A percentile compares a stretch with the other conserved stretches of the same genome.
These are phyloP conservation scores for Juncus effusus DNA, from an alignment of 176 grass and related monocot species.

Conservation along the genomic window DNA sequence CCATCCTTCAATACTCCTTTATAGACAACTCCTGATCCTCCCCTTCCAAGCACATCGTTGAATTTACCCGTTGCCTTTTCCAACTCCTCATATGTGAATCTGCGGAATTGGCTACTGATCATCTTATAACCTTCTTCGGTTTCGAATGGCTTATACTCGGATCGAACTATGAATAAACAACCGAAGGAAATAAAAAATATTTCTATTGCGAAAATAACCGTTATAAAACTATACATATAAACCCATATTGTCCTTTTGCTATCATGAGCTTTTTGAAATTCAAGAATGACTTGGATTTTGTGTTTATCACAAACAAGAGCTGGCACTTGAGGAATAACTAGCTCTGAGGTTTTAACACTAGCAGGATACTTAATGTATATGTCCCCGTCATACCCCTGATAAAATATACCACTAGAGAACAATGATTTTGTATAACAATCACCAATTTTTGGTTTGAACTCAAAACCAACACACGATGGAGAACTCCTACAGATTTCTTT, in stretches of 20 bases:
- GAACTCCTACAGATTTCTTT: neutral
- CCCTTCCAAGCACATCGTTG: constrained; percentile 26
- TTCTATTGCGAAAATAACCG: constrained; percentile 22
- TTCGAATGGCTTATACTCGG: constrained; percentile 11
- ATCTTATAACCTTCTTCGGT: constrained; percentile 37
- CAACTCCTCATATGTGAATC: constrained; percentile 31
- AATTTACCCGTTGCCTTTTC: constrained; percentile 18
- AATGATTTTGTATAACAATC: constrained; percentile 15
- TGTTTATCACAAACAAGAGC: neutral
- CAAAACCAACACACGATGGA: neutral
- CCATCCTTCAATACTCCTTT: constrained; percentile 21
- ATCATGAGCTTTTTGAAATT: neutral
- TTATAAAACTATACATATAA: constrained; percentile 16
- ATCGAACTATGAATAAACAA: constrained; percentile 23
- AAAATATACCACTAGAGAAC: constrained; percentile 26
- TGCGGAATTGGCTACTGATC: constrained; percentile 25
- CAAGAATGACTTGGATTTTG: constrained; percentile 3
- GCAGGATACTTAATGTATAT: constrained; percentile 16
- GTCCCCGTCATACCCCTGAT: constrained; percentile 9
- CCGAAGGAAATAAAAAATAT: constrained; percentile 28
- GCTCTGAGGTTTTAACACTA: neutral
- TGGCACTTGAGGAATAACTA: neutral
- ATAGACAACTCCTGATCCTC: constrained; percentile 28
- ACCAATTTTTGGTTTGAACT: constrained; percentile 17
- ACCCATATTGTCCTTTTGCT: constrained; percentile 13